These are phyloP conservation scores for Passalora sequoiae DNA, from an alignment of 2,329 filamentous ascomycete species.

Conservation along the genomic window DNA sequence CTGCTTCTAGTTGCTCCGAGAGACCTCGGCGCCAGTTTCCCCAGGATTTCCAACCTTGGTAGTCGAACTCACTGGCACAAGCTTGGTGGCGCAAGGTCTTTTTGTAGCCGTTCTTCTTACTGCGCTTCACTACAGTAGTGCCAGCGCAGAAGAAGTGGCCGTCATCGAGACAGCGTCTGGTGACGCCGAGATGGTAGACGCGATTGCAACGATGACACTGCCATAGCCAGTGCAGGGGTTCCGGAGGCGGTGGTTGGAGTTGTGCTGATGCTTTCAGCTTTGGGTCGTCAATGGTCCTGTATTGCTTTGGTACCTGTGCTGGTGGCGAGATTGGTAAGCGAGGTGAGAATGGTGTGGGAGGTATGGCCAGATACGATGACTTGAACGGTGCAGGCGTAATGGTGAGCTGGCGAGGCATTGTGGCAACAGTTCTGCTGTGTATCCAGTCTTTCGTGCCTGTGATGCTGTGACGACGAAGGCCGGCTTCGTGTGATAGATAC, in stretches of 20 bases:
- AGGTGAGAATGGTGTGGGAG: slow-evolving; percentile 41
- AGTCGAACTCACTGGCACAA: slow-evolving; percentile 51
- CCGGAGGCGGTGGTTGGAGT: slow-evolving; percentile 25
- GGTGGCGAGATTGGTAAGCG: slow-evolving; percentile 21
- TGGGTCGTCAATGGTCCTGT: slow-evolving; percentile 3
- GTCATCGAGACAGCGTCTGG: slow-evolving; percentile 50
- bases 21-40: slow-evolving; percentile 40
- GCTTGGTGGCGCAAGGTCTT: slow-evolving; percentile 35
- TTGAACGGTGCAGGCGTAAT: slow-evolving; percentile 40
- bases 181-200: slow-evolving; percentile 46
- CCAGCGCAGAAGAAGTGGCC: slow-evolving; percentile 53
- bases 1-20: slow-evolving; percentile 20
- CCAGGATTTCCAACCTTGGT: slow-evolving; percentile 47
- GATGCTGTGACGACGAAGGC: slow-evolving; percentile 18
- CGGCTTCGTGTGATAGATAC: slow-evolving; percentile 19
- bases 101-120: slow-evolving; percentile 29
- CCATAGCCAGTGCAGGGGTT: slow-evolving; percentile 48
- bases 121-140: slow-evolving; percentile 35
- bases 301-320: slow-evolving; percentile 1
- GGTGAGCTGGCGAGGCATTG: slow-evolving; percentile 29
- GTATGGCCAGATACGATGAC: slow-evolving; percentile 41
- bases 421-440: slow-evolving; percentile 2
- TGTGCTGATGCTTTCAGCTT: slow-evolving; percentile 15
- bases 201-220: slow-evolving; percentile 49
- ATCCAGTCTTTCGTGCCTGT: not conserved